Conservation (phyloP, 345 rosid species). For the Triadica sebifera region DNA sequence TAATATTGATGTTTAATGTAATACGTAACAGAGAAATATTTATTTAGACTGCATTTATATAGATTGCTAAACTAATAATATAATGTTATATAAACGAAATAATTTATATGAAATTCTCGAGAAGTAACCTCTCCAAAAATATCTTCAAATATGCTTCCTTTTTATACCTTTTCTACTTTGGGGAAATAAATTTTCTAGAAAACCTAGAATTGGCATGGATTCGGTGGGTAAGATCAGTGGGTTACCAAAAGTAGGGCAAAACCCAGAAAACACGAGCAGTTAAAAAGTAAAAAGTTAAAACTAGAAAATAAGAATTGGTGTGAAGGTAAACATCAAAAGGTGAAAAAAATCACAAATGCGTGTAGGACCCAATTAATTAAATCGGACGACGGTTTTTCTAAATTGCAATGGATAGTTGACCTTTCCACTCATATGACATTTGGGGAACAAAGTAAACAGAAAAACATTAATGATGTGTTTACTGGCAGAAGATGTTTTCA, state of each 20-base stretch:
- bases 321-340: not conserved
- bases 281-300: not conserved
- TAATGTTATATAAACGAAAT: no score
- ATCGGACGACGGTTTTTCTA: not conserved
- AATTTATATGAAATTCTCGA: no score
- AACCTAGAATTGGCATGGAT: not conserved
- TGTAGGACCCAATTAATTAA: not conserved
- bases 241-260: not conserved
- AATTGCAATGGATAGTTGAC: not conserved
- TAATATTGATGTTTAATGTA: no score
- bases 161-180: not conserved
- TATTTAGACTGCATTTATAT: no score
- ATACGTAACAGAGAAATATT: no score
- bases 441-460: no score
- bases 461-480: no score
- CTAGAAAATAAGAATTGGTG: no score
- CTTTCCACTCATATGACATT: no score
- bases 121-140: not conserved
- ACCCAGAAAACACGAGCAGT: not conserved
- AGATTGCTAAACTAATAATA: no score
- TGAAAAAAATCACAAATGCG: no score
- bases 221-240: slow-evolving; percentile 3
- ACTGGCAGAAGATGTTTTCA: no score
- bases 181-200: not conserved
- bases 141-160: not conserved